Evolutionary conservation across 441 rosid species (phyloP).

Genomic region (Aquilaria agallochum): DNA sequence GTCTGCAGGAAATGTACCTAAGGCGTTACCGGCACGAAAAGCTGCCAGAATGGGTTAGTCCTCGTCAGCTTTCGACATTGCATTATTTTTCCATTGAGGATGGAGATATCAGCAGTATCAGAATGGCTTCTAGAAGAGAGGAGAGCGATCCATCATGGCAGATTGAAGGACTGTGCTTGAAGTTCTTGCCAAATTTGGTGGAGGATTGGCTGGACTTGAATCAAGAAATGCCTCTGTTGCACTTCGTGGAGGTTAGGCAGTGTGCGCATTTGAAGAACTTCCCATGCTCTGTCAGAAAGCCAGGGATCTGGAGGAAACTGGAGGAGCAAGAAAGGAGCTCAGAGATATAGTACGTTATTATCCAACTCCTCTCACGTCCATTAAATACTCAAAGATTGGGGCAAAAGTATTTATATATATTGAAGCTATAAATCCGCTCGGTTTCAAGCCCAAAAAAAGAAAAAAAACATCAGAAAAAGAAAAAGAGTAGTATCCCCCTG

Average conservation of each 20-base stretch:
- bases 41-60: slow-evolving; percentile 59
- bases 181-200: slow-evolving; percentile 40
- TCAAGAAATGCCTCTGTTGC: slow-evolving; percentile 40
- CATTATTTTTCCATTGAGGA: slow-evolving; percentile 47
- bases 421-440: no score
- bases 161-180: slow-evolving; percentile 48
- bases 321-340: no score
- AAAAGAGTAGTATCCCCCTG: no score
- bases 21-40: slow-evolving; percentile 47
- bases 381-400: no score
- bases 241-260: slow-evolving; percentile 48
- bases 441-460: no score
- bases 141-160: slow-evolving; percentile 33
- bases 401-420: no score
- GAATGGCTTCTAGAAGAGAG: slow-evolving; percentile 34
- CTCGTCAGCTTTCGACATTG: slow-evolving; percentile 46
- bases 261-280: slow-evolving; percentile 50
- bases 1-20: slow-evolving; percentile 48
- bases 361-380: no score
- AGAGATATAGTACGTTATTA: no score
- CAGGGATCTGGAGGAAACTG: no score
- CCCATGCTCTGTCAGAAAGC: slow-evolving; percentile 16
- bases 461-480: no score
- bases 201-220: slow-evolving; percentile 41
- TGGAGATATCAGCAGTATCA: slow-evolving; percentile 42